A percentile compares a stretch with the other conserved stretches of the same genome.
These are phyloP conservation scores for Ceriops zippeliana DNA, from an alignment of 345 rosid genomes.

Conservation along the genomic window DNA sequence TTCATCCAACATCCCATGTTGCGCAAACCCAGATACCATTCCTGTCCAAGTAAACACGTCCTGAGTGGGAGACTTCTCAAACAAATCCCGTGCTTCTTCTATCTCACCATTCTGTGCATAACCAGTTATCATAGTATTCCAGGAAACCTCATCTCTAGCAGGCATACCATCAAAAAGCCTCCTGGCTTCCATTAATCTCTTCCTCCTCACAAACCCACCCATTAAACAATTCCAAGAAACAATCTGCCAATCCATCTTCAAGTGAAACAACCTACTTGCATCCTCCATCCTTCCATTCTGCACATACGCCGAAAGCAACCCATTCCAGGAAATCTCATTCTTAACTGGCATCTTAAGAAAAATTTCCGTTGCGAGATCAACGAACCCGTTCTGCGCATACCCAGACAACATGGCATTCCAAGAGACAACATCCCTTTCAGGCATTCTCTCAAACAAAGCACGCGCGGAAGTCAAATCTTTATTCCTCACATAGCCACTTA, in stretches of 20 bases:
- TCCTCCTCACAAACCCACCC: slow-evolving; percentile 58
- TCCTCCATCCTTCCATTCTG: slow-evolving; percentile 59
- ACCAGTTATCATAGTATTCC: slow-evolving; percentile 60
- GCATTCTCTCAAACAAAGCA: slow-evolving; percentile 42
- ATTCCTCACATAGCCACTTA: slow-evolving; percentile 41
- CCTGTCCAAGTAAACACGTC: slow-evolving; percentile 78
- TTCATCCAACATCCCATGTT: slow-evolving; percentile 49
- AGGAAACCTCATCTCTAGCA: slow-evolving; percentile 49
- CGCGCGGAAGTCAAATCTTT: slow-evolving; percentile 37
- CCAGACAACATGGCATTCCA: slow-evolving; percentile 57
- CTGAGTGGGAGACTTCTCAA: slow-evolving; percentile 44
- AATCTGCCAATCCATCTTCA: slow-evolving; percentile 43
- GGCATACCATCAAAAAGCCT: slow-evolving; percentile 44
- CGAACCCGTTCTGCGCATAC: slow-evolving; percentile 46
- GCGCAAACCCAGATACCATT: slow-evolving; percentile 59
- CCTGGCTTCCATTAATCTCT: slow-evolving; percentile 43
- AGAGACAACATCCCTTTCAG: slow-evolving; percentile 45
- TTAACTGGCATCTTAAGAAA: slow-evolving; percentile 51
- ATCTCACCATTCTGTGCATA: slow-evolving; percentile 53
- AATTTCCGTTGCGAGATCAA: slow-evolving; percentile 47
- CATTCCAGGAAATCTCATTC: slow-evolving; percentile 58
- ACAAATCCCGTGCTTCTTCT: slow-evolving; percentile 48
- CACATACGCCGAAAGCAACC: slow-evolving; percentile 54
- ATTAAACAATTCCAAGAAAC: slow-evolving; percentile 73
- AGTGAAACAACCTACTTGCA: slow-evolving; percentile 44